Evolutionary conservation across 768 basidiomycete genomes (phyloP).

Genomic region (Agaricus sinodeliciosus): DNA sequence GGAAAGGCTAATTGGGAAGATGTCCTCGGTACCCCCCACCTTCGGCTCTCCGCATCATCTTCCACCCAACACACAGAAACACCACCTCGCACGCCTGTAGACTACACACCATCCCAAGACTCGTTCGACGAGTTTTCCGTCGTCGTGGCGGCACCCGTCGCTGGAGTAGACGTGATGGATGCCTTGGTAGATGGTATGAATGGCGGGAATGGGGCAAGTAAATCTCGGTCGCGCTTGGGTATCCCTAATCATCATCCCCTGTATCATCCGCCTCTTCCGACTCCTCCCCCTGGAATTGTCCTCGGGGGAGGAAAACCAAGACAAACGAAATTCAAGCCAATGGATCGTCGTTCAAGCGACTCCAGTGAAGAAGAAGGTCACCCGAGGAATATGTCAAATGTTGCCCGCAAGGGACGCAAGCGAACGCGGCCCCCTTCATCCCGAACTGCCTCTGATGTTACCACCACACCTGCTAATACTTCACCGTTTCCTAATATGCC

Average conservation of each 20-base stretch:
- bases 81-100: constrained; percentile 64
- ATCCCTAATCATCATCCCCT: constrained; percentile 65
- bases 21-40: constrained; percentile 36
- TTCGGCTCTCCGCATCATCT: constrained; percentile 59
- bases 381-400: constrained; percentile 17
- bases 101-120: constrained; percentile 31
- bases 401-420: constrained; percentile 28
- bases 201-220: constrained; percentile 44
- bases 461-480: constrained; percentile 6
- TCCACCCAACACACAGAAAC: constrained; percentile 67
- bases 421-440: constrained; percentile 23
- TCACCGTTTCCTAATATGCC: constrained; percentile 10
- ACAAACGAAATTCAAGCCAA: constrained; percentile 23
- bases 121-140: constrained; percentile 52
- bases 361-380: constrained; percentile 56
- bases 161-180: constrained; percentile 84
- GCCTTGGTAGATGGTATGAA: constrained; percentile 90
- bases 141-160: constrained; percentile 66
- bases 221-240: constrained; percentile 47
- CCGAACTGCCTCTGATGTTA: constrained; percentile 20
- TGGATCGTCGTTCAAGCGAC: constrained; percentile 27
- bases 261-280: constrained; percentile 78
- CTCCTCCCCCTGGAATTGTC: constrained; percentile 72
- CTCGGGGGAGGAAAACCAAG: constrained; percentile 48
- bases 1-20: constrained; percentile 38